phyloP scores from a whole-genome alignment of 106 monocot species.

The Phalaenopsis equestris region DNA sequence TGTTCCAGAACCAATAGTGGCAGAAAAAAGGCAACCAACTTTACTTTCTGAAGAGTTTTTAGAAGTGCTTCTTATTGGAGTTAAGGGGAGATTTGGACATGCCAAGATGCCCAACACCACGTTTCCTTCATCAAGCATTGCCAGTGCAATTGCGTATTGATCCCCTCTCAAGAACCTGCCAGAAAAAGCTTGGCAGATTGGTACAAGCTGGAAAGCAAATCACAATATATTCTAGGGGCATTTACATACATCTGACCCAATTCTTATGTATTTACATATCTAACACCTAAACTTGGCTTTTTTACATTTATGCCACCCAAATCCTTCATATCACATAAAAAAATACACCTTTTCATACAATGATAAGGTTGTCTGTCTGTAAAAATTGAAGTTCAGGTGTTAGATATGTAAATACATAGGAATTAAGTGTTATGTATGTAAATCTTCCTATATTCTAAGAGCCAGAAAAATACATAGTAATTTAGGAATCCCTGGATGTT shows the following conservation, averaged over 20 bases:
- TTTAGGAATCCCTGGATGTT: too few relatives aligned
- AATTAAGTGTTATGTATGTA: too few relatives aligned
- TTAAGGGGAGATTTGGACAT: slow-evolving; percentile 90
- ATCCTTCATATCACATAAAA: too few relatives aligned
- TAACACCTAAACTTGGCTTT: too few relatives aligned
- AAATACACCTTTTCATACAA: too few relatives aligned
- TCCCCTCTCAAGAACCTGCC: slow-evolving; percentile 90
- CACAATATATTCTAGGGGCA: background rate
- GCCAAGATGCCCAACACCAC: slow-evolving; percentile 85
- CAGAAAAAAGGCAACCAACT: slow-evolving; percentile 91
- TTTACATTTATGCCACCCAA: too few relatives aligned
- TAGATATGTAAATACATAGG: too few relatives aligned
- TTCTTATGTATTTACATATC: too few relatives aligned
- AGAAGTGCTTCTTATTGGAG: slow-evolving; percentile 21
- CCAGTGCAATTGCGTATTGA: slow-evolving; percentile 96
- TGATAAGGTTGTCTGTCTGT: too few relatives aligned
- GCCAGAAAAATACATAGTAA: background rate
- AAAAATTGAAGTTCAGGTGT: too few relatives aligned
- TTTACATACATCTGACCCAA: too few relatives aligned
- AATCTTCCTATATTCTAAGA: background rate
- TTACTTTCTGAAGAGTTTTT: slow-evolving; percentile 12
- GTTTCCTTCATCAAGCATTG: slow-evolving; percentile 78
- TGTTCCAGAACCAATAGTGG: slow-evolving; percentile 66
- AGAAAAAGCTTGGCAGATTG: background rate
- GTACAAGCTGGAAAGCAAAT: background rate